These are phyloP conservation scores for Paraphaeosphaeria minitans DNA, from an alignment of 2,329 filamentous ascomycete genomes.

Conservation along the genomic window DNA sequence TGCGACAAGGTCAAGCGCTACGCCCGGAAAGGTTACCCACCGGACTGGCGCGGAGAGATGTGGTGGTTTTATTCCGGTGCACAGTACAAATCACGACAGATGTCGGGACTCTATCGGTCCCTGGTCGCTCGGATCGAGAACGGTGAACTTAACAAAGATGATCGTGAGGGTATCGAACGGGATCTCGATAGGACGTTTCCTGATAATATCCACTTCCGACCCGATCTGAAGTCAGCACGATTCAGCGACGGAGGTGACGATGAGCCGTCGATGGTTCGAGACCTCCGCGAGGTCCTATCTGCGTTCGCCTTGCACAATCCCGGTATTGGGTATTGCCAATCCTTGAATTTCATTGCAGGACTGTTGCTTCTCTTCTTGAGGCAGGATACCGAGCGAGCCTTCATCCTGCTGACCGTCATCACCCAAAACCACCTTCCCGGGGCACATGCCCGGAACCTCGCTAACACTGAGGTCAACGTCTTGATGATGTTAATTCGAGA, in stretches of 20 bases:
- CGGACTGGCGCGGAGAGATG: conserved; percentile 90
- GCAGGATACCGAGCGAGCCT: conserved; percentile 84
- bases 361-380: conserved; percentile 84
- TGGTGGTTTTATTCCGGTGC: conserved; percentile 98
- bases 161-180: conserved; percentile 89
- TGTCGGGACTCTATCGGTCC: conserved; percentile 71
- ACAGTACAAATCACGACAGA: conserved; percentile 72
- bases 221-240: conserved; percentile 46
- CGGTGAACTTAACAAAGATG: conserved; percentile 67
- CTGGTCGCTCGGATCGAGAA: conserved; percentile 70
- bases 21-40: conserved; percentile 89
- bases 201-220: conserved; percentile 90
- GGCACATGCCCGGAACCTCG: conserved; percentile 87
- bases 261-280: conserved; percentile 81
- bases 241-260: conserved; percentile 34
- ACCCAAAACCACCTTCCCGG: conserved; percentile 86
- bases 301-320: conserved; percentile 93
- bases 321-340: conserved; percentile 92
- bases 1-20: conserved; percentile 87
- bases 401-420: conserved; percentile 92
- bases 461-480: conserved; percentile 92
- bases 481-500: conserved; percentile 87
- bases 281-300: conserved; percentile 82
- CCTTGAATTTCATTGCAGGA: conserved; percentile 91
- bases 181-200: conserved; percentile 94